Evolutionary conservation across 1,284 basidiomycete species (phyloP).

Genomic region (Clitocybe nebularis): DNA sequence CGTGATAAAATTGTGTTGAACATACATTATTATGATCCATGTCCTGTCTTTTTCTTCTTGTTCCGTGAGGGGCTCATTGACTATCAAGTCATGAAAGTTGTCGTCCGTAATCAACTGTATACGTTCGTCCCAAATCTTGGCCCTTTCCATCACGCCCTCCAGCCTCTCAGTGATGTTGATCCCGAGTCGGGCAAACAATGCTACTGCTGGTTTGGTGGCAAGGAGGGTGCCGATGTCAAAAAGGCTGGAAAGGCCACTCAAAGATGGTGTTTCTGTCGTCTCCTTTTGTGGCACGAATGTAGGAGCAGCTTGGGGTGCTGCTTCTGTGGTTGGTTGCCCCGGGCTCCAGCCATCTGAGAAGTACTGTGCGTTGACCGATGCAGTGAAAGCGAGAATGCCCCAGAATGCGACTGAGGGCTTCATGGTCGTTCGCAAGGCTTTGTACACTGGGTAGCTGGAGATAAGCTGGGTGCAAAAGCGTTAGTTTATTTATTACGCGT

Average conservation of each 20-base stretch:
- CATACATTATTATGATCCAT: slow-evolving; percentile 73
- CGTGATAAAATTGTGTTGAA: slow-evolving; percentile 6
- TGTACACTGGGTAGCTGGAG: slow-evolving; percentile 6
- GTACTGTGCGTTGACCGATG: slow-evolving; percentile 56
- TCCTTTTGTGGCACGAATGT: slow-evolving; percentile 11
- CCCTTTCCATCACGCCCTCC: slow-evolving; percentile 33
- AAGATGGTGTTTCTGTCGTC: slow-evolving; percentile 11
- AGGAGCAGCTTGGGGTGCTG: slow-evolving; percentile 17
- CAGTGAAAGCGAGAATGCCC: slow-evolving; percentile 30
- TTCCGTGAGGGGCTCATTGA: slow-evolving; percentile 57
- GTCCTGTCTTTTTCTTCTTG: slow-evolving; percentile 63
- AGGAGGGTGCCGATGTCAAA: slow-evolving; percentile 48
- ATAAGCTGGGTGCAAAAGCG: no score
- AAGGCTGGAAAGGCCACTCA: slow-evolving; percentile 15
- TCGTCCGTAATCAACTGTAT: slow-evolving; percentile 73
- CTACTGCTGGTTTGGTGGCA: slow-evolving; percentile 45
- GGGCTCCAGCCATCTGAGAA: slow-evolving; percentile 77
- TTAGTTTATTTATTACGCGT: no score
- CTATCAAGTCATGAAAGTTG: slow-evolving; percentile 65
- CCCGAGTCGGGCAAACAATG: slow-evolving; percentile 52
- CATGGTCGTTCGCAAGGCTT: slow-evolving; percentile 39
- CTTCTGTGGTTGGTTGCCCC: slow-evolving; percentile 47
- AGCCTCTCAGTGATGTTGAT: slow-evolving; percentile 65
- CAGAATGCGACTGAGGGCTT: slow-evolving; percentile 36
- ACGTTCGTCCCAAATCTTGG: slow-evolving; percentile 61